These are phyloP conservation scores for Sungouiozyma ichnusensis DNA, from an alignment of 805 yeast genomes.

Conservation along the genomic window DNA sequence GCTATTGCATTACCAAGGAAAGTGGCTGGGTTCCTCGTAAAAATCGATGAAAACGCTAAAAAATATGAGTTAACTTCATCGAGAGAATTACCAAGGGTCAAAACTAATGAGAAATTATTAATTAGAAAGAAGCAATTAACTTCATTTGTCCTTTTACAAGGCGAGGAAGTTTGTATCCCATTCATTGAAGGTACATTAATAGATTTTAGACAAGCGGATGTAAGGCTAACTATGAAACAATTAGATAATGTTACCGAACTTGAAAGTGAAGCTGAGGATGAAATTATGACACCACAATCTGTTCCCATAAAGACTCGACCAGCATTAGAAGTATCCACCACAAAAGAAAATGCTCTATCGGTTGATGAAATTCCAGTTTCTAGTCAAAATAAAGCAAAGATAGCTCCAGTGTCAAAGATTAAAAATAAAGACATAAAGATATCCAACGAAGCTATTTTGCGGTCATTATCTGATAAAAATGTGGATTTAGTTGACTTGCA, in stretches of 20 bases:
- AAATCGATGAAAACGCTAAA: slow-evolving; percentile 11
- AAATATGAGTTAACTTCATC: slow-evolving; percentile 18
- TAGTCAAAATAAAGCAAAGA: not conserved
- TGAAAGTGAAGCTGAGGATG: slow-evolving; percentile 26
- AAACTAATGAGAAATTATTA: slow-evolving; percentile 9
- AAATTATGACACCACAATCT: slow-evolving; percentile 6
- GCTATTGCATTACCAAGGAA: slow-evolving; percentile 49
- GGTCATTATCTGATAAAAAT: slow-evolving; percentile 17
- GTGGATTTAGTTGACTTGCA: slow-evolving; percentile 41
- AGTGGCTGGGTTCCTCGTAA: slow-evolving; percentile 26
- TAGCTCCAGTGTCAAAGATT: not conserved
- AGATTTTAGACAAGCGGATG: slow-evolving; percentile 47
- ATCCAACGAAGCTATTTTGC: slow-evolving; percentile 5
- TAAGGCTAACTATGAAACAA: slow-evolving; percentile 5
- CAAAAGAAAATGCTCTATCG: no score
- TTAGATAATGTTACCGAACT: slow-evolving; percentile 35
- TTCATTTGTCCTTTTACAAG: slow-evolving; percentile 36
- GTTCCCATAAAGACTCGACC: no score
- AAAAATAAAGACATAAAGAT: not conserved
- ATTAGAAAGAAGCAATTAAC: slow-evolving; percentile 13
- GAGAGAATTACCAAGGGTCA: not conserved
- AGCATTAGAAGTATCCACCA: no score
- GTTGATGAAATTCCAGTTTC: no score
- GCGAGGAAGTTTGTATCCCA: slow-evolving; percentile 58
- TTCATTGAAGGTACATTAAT: slow-evolving; percentile 49